These are phyloP conservation scores for Torrubiella hemipterigena DNA, from an alignment of 2,329 filamentous ascomycete species.

Conservation along the genomic window DNA sequence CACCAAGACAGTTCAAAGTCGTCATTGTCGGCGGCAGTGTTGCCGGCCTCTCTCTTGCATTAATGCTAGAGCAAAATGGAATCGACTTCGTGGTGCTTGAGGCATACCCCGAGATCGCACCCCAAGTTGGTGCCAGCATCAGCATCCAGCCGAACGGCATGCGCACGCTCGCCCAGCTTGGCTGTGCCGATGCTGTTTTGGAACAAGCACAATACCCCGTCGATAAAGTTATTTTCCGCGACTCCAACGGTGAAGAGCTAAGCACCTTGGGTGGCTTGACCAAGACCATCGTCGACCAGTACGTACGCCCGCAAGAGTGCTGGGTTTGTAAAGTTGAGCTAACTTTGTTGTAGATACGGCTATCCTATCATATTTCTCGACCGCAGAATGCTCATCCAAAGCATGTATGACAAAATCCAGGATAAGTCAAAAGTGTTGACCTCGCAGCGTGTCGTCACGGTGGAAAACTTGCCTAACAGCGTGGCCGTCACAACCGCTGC, in stretches of 20 bases:
- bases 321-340: too few species aligned
- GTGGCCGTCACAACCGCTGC: conserved; percentile 19
- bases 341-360: too few species aligned
- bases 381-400: too few species aligned
- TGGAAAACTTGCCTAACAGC: conserved; percentile 10
- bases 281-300: too few species aligned
- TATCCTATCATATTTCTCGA: too few species aligned
- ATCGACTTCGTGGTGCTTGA: conserved; percentile 40
- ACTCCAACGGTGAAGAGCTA: too few species aligned
- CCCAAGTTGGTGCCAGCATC: conserved; percentile 34
- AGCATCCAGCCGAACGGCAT: conserved; percentile 30
- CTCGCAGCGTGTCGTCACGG: conserved; percentile 13
- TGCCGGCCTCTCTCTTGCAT: conserved; percentile 23
- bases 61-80: conserved; percentile 26
- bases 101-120: conserved; percentile 24
- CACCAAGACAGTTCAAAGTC: conserved; percentile 5
- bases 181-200: conserved; percentile 13
- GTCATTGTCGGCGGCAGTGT: conserved; percentile 35
- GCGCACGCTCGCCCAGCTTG: conserved; percentile 36
- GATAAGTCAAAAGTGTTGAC: conserved; percentile 16
- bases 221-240: too few species aligned
- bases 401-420: too few species aligned
- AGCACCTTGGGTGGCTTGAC: too few species aligned
- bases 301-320: too few species aligned
- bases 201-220: too few species aligned